phyloP scores from a whole-genome alignment of 2,329 filamentous ascomycete genomes.

The Penicillium sp. region DNA sequence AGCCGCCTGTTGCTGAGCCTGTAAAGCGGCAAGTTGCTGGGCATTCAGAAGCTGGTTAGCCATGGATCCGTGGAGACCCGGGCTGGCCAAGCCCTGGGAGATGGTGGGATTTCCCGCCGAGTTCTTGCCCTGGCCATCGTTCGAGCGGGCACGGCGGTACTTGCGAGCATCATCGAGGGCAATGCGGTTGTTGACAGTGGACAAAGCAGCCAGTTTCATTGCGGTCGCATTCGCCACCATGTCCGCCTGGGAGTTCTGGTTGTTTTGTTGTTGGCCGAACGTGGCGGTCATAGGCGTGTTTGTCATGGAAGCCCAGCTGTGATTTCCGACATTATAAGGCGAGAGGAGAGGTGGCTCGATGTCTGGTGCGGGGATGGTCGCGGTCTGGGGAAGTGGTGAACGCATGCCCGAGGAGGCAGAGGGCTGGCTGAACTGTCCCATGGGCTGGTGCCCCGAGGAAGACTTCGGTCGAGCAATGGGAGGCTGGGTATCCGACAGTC shows the following conservation, averaged over 20 bases:
- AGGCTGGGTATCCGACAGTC: slow-evolving; percentile 48
- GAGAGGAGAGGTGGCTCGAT: slow-evolving; percentile 81
- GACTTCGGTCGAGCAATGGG: slow-evolving; percentile 69
- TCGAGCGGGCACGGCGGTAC: slow-evolving; percentile 86
- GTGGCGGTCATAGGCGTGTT: slow-evolving; percentile 94
- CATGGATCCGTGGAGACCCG: slow-evolving; percentile 68
- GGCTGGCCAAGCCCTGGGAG: slow-evolving; percentile 63
- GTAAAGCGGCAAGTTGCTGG: slow-evolving; percentile 79
- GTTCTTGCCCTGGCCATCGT: slow-evolving; percentile 61
- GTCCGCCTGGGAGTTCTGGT: slow-evolving; percentile 69
- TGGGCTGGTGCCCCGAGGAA: slow-evolving; percentile 69
- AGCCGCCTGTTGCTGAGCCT: slow-evolving; percentile 60
- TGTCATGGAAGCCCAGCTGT: slow-evolving; percentile 97
- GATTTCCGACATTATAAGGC: slow-evolving; percentile 71
- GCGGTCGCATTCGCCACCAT: slow-evolving; percentile 99
- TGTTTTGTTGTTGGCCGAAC: slow-evolving; percentile 60
- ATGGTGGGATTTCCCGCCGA: slow-evolving; percentile 56
- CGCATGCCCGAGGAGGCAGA: slow-evolving; percentile 72
- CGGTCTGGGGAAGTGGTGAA: slow-evolving; percentile 80
- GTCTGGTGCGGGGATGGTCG: slow-evolving; percentile 72
- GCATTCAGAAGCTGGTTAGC: slow-evolving; percentile 81
- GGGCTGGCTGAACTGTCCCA: slow-evolving; percentile 93
- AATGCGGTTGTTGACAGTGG: slow-evolving; percentile 97
- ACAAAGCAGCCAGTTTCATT: slow-evolving; percentile 96
- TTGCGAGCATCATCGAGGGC: slow-evolving; percentile 95